These are phyloP conservation scores for Solanum bulbocastanum DNA, from an alignment of 257 asterid species.

Conservation along the genomic window DNA sequence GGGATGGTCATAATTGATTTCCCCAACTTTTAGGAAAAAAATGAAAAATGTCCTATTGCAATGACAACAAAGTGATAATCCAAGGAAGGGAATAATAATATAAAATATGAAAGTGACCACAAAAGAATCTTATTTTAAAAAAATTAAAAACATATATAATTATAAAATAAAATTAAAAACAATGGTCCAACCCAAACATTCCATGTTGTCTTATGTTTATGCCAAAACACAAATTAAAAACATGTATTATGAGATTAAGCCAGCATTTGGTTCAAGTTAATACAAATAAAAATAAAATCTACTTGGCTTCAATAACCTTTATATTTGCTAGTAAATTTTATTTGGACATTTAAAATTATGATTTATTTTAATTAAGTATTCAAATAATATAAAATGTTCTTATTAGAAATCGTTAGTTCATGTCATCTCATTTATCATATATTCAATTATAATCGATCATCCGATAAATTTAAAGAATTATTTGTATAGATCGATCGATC, in stretches of 20 bases:
- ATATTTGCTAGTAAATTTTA: no score
- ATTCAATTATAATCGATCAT: no score
- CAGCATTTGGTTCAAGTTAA: background rate
- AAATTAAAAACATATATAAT: background rate
- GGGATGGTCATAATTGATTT: background rate
- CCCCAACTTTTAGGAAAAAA: background rate
- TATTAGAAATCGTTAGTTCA: no score
- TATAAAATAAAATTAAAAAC: background rate
- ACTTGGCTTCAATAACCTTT: background rate
- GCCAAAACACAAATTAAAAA: background rate
- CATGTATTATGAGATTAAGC: background rate
- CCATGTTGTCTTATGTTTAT: background rate
- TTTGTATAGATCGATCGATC: background rate
- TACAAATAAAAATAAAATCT: no score
- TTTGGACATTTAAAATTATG: no score
- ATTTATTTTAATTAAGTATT: no score
- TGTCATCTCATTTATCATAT: no score
- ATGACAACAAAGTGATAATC: background rate
- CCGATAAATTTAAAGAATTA: no score
- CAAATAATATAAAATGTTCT: no score
- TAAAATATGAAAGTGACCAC: background rate
- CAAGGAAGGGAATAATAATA: background rate
- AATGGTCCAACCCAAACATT: background rate
- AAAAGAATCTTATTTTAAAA: background rate
- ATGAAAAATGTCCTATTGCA: background rate